A percentile compares a stretch with the other conserved stretches of the same genome.
Conservation (phyloP, 306 rosid genomes). For the Pachyrhizus erosus region DNA sequence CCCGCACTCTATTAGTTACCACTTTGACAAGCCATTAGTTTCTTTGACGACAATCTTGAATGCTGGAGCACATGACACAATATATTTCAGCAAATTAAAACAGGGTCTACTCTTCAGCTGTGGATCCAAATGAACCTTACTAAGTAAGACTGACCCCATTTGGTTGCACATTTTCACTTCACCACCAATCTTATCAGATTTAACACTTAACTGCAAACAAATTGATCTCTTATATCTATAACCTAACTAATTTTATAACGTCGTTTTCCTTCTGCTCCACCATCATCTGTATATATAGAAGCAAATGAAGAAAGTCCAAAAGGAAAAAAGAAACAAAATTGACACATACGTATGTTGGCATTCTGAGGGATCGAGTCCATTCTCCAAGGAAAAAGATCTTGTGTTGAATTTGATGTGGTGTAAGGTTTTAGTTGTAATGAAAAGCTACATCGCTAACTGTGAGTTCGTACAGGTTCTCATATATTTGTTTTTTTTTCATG, state of each 20-base stretch:
- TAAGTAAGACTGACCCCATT: slow-evolving; percentile 72
- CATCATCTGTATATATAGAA: slow-evolving; percentile 38
- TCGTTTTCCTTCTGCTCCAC: slow-evolving; percentile 42
- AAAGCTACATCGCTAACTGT: too few species aligned
- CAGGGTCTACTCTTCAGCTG: slow-evolving; percentile 61
- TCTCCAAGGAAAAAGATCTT: background rate
- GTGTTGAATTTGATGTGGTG: slow-evolving; percentile 18
- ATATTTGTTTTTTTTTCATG: too few species aligned
- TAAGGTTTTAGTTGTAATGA: background rate
- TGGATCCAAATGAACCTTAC: slow-evolving; percentile 70
- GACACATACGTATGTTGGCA: background rate
- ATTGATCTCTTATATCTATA: slow-evolving; percentile 48
- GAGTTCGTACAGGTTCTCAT: too few species aligned
- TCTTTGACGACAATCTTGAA: slow-evolving; percentile 44
- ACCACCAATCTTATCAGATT: slow-evolving; percentile 68
- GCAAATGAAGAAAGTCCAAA: background rate
- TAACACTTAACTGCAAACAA: slow-evolving; percentile 67
- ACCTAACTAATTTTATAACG: slow-evolving; percentile 59
- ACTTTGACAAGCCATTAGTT: slow-evolving; percentile 45
- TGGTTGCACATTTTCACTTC: slow-evolving; percentile 67
- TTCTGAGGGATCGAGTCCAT: background rate
- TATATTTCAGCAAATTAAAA: slow-evolving; percentile 52
- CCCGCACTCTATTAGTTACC: slow-evolving; percentile 23
- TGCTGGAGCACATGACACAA: slow-evolving; percentile 63
- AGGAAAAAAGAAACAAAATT: background rate